Evolutionary conservation across 2,329 filamentous ascomycete species (phyloP), one percentile per base, ranked within the genome.

Genomic region (Fusarium cicatricum): DNA sequence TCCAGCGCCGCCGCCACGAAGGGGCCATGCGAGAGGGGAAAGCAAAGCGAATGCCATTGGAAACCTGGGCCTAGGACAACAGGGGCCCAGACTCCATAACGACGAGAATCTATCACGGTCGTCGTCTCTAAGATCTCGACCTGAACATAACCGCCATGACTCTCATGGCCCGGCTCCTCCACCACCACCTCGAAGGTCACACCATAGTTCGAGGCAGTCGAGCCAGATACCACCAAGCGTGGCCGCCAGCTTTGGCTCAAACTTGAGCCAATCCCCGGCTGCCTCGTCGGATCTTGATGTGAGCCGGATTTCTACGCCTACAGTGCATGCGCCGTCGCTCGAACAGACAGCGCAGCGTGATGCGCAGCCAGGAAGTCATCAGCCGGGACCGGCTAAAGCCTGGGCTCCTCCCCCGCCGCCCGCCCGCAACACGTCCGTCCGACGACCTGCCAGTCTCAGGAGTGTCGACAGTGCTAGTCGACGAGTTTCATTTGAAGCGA

Each of bases 131-230:
- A 71, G 75, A 5, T 80, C 80, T 1, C 77, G 79, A 8, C 72
- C 80, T 4, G 79, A 79, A 16, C 81, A 78, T 56, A 64, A 78
- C 29, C 79, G 79, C 34, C 72, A 75, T 44, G 74, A 73, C 52
- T 67, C 71, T 15, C 72, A 74, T 48, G 78, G 76, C 0, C 83
- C 82, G 0, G 78, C 80, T 9, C 83, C 84, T 14, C 84, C 85
- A 15, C 84, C 84, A 1, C 82, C 84, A 1, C 82, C 84, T 9
- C 77, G 84, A 38, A 77, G 85, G 26, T 78, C 78, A 7, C 74
- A 74, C 28, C 75, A 77, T 40, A 68, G 62, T 14, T 69, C 74
- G n/a, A 75, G 70, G 32, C 72, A 71, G 36, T 62, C 67, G 3
- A 68, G 48, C 12, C 53, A 65, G 23, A 40, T 62, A 42, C 44